phyloP scores from a whole-genome alignment of 2,329 filamentous ascomycete genomes.

The Fusarium albosuccineum region DNA sequence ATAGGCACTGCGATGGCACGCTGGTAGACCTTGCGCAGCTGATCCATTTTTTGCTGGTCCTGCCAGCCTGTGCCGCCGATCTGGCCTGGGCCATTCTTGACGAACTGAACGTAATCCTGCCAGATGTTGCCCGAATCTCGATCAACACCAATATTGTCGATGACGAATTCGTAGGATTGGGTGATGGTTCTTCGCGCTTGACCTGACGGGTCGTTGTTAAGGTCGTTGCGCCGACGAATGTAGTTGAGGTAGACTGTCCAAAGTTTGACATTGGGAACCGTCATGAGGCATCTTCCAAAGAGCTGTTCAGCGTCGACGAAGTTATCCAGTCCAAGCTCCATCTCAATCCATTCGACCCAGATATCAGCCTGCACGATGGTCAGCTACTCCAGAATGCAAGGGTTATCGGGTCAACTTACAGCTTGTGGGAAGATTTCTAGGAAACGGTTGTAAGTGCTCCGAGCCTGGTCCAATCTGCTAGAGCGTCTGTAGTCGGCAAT shows the following conservation, averaged over 20 bases:
- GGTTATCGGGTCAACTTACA: conserved; percentile 70
- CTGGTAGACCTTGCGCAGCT: conserved; percentile 91
- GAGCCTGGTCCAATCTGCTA: conserved; percentile 84
- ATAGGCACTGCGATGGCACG: conserved; percentile 90
- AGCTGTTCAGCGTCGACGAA: conserved; percentile 84
- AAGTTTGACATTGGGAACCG: conserved; percentile 84
- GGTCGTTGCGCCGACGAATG: conserved; percentile 89
- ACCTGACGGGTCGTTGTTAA: conserved; percentile 81
- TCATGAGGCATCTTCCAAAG: conserved; percentile 83
- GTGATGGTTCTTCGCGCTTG: conserved; percentile 83
- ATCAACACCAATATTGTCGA: conserved; percentile 90
- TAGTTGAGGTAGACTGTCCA: conserved; percentile 97
- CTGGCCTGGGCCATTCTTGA: conserved; percentile 87
- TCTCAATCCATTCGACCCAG: conserved; percentile 89
- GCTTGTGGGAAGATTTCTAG: conserved; percentile 89
- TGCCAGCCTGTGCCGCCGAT: conserved; percentile 92
- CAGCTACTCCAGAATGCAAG: conserved; percentile 26
- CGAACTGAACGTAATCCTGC: conserved; percentile 95
- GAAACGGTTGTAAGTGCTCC: conserved; percentile 87
- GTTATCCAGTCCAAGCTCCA: conserved; percentile 91
- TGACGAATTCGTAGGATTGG: conserved; percentile 91
- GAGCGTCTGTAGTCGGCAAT: conserved; percentile 87
- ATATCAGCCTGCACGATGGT: conserved; percentile 80
- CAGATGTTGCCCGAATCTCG: conserved; percentile 90
- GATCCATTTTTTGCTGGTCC: conserved; percentile 98